Evolutionary conservation across 2,329 filamentous ascomycete species (phyloP), one percentile per base, ranked within the genome.

Genomic region (Grosmannia clavigera): DNA sequence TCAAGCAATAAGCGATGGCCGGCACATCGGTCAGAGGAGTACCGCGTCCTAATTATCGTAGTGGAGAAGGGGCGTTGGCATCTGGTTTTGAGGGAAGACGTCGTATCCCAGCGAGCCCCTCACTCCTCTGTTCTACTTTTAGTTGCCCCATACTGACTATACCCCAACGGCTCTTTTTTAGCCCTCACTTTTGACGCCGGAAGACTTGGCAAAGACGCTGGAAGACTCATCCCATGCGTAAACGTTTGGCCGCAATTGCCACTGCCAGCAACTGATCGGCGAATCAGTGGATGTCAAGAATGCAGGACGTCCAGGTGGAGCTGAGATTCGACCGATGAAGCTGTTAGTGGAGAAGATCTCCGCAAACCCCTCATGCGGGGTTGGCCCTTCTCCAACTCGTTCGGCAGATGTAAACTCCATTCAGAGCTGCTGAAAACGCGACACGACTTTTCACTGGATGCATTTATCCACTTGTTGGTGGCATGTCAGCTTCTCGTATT

Each of bases 401-500:
- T 60, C 58, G 58, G 58, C 58, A 60, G 58, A 60, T 60, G 58
- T 35, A 7, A 12, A 6, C 38, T 2, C 40, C 58, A 59, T 38
- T 56, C 14, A 22, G n/a, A 53, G 51, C 5, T 27, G 48, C 16
- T 16, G 14, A 52, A n/a, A 50, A 19, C 5, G 52, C 6, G 16
- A 35, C 29, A 40, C 38, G 3, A 16, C 4, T 40, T 16, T 4
- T 40, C 3, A 14, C 38, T 25, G 27, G 22, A 9, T 25, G 22
- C 14, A 10, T 27, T 14, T 25, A 14, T 22, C 53, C 33, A 9
- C 33, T 10, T 35, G 5, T 11, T 10, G 33, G 9, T 10, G 9
- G 5, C 10, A 35, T 35, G 33, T 7, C 33, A 35, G 33, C 10
- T 10, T 35, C 9, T 35, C 33, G 33, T 35, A 35, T 5, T 9